Evolutionary conservation across 345 rosid genomes (phyloP).

Genomic region (Toxicodendron radicans): DNA sequence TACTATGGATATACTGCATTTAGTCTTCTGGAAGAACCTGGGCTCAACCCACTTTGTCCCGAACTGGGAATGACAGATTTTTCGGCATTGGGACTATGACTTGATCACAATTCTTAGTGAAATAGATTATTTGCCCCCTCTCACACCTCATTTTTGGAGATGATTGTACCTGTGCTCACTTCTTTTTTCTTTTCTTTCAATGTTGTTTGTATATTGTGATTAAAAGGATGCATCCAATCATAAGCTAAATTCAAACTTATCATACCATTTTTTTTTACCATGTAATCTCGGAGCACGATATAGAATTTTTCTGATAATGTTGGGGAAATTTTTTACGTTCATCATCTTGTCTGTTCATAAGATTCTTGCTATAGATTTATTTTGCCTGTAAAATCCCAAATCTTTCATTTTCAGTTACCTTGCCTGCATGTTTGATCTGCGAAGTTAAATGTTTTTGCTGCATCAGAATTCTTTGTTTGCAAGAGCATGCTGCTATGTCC

Average conservation of each 20-base stretch:
- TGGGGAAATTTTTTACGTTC: not conserved
- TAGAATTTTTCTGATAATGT: not conserved
- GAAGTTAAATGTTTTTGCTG: not conserved
- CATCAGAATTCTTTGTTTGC: not conserved
- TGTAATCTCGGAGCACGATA: not conserved
- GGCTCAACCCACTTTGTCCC: conserved; percentile 52
- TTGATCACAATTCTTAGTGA: conserved; percentile 6
- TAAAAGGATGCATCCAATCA: not conserved
- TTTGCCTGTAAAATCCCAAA: not conserved
- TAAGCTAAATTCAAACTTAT: not conserved
- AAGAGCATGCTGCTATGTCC: not conserved
- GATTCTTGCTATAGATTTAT: not conserved
- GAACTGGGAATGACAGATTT: conserved; percentile 67
- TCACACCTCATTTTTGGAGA: not conserved
- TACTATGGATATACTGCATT: conserved; percentile 81
- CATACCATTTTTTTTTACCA: not conserved
- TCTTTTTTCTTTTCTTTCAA: not conserved
- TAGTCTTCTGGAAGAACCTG: conserved; percentile 81
- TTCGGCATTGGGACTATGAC: conserved; percentile 47
- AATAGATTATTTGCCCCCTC: not conserved
- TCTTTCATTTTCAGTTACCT: no score
- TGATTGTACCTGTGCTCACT: not conserved
- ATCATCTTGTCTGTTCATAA: not conserved
- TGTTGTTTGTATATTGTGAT: not conserved
- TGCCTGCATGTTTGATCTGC: not conserved